phyloP scores from a whole-genome alignment of 352 stramenopile species.

The Phytophthora hybrid region DNA sequence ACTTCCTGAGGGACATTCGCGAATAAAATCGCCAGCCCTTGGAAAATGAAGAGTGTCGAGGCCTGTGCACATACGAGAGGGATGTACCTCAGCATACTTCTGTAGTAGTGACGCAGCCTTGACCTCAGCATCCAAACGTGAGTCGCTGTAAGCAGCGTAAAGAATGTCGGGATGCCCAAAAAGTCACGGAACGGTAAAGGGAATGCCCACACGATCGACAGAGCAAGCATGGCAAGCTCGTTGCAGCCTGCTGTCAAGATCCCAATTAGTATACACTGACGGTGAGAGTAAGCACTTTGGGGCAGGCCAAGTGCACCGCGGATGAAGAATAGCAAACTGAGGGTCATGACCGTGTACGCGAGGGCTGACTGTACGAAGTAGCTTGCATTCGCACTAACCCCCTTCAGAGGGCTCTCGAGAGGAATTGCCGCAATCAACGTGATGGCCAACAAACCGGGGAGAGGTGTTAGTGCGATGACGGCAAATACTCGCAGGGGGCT shows the following conservation, averaged over 20 bases:
- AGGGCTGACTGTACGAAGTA: conserved; percentile 26
- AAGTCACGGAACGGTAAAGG: conserved; percentile 34
- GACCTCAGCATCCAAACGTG: conserved; percentile 22
- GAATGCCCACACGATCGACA: conserved; percentile 27
- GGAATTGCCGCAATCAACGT: conserved; percentile 18
- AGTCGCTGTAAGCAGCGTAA: conserved; percentile 10
- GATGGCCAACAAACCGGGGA: conserved; percentile 22
- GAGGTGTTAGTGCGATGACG: conserved; percentile 25
- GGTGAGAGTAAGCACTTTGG: conserved; percentile 22
- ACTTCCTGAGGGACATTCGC: not conserved
- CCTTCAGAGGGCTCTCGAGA: conserved; percentile 8
- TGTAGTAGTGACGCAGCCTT: conserved; percentile 8
- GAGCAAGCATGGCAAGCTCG: conserved; percentile 13
- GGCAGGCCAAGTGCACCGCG: conserved; percentile 18
- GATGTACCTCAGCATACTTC: conserved; percentile 17
- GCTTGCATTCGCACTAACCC: not conserved
- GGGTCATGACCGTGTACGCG: conserved; percentile 22
- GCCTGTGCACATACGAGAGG: conserved; percentile 25
- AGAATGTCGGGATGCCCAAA: conserved; percentile 6
- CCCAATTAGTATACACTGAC: conserved; percentile 13
- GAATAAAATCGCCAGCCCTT: conserved; percentile 29
- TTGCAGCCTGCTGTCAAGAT: conserved; percentile 9
- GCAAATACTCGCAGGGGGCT: conserved; percentile 19
- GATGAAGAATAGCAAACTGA: conserved; percentile 26
- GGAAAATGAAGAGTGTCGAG: conserved; percentile 33